Evolutionary conservation across 2,329 filamentous ascomycete genomes (phyloP), one percentile per base, ranked within the genome.

Genomic region (Ophiostoma perfectum): DNA sequence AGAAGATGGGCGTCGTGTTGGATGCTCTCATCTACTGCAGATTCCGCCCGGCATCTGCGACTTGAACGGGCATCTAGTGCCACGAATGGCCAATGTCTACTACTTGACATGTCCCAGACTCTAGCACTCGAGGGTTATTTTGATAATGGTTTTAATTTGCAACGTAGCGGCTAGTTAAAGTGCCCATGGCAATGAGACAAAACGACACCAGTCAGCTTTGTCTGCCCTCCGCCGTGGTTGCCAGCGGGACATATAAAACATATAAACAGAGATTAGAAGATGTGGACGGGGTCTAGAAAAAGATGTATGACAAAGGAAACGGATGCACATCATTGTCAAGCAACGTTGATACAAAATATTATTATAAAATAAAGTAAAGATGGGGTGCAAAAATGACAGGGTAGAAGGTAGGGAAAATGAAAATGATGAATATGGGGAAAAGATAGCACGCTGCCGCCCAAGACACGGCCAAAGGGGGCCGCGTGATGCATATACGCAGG

Each of bases 381-480:
- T 52, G n/a, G 45, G 49, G 49, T 18, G 49, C 49, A 52, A 18
- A 67, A 65, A 42, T 27, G 44, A 67, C 62, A 66, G 52, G 52
- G 63, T 62, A 45, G 42, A 67, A 67, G 47, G 9, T 63, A 60
- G 27, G 41, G 16, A 38, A 65, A 66, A 58, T n/a, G 67, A 58
- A 36, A 44, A 41, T 41, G 38, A 60, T 27, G 36, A 55, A 62
- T 67, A 68, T 49, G 36, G 47, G 41, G 12, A 68, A 67, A 66
- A 69, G 55, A 60, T 52, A 69, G 65, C 64, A 65, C 58, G 68
- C 39, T 42, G 66, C 60, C 64, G 62, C 45, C 66, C 44, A 65
- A 63, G 12, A 52, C 63, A 66, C 27, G 14, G 47, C 42, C 67
- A 12, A 38, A 7, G 14, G 16, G 14, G 55, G 14, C 55, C 55